Conservation (phyloP, 495 filamentous ascomycete species). For the Penicilliopsis zonata region DNA sequence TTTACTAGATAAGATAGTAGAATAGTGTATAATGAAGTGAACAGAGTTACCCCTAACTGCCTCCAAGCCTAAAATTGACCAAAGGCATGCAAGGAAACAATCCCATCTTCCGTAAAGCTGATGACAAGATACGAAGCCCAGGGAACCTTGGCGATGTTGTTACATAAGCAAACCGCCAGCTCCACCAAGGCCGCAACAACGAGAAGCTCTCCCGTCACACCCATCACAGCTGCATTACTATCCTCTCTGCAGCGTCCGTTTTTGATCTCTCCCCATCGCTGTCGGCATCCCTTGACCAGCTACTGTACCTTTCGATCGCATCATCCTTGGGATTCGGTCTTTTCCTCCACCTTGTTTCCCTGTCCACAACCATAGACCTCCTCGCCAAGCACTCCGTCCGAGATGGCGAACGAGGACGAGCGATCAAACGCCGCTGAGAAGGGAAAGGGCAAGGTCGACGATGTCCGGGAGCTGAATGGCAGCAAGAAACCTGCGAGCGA, state of each 20-base stretch:
- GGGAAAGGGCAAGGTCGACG: conserved; percentile 84
- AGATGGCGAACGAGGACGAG: conserved; percentile 90
- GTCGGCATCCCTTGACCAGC: too few relatives aligned
- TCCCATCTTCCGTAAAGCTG: too few relatives aligned
- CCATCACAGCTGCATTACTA: conserved; percentile 32
- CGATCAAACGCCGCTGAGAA: conserved; percentile 76
- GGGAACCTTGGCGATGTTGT: conserved; percentile 11
- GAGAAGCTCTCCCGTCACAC: conserved; percentile 17
- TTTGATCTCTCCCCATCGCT: conserved; percentile 11
- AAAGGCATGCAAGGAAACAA: too few relatives aligned
- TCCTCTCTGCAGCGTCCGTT: conserved; percentile 17
- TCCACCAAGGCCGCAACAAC: conserved; percentile 21
- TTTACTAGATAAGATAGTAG: too few relatives aligned
- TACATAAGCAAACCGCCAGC: conserved; percentile 29
- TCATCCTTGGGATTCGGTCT: not conserved
- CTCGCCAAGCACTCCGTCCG: conserved; percentile 25
- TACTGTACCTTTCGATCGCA: conserved; percentile 5
- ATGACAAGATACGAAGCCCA: conserved; percentile 11
- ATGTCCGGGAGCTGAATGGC: conserved; percentile 42
- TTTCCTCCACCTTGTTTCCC: conserved; percentile 2
- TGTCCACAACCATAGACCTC: conserved; percentile 9
- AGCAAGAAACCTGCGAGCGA: conserved; percentile 53
- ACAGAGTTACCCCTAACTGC: too few relatives aligned
- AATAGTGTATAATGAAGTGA: too few relatives aligned
- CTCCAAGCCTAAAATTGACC: too few relatives aligned